Evolutionary conservation across 345 rosid species (phyloP).

Genomic region (Salix koriyanagi): DNA sequence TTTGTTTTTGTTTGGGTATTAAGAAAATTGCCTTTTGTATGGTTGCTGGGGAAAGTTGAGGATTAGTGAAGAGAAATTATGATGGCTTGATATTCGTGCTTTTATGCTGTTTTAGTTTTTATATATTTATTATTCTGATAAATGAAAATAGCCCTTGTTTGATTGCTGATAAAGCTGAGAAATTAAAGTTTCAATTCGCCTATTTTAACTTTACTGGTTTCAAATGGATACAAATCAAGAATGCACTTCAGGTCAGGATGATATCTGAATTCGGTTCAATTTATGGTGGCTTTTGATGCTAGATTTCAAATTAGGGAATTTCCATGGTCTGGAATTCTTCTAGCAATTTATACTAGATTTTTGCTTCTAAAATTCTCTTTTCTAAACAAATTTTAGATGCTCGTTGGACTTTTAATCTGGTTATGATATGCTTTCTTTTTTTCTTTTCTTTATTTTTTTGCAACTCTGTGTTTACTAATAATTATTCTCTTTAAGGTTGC

Average conservation of each 20-base stretch:
- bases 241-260: too few relatives aligned
- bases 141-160: background rate
- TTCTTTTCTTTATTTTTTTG: background rate
- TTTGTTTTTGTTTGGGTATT: conserved; percentile 19
- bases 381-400: background rate
- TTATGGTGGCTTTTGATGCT: background rate
- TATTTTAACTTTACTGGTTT: background rate
- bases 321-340: background rate
- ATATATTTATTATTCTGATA: background rate
- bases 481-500: conserved; percentile 58
- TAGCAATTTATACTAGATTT: background rate
- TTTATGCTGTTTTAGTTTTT: conserved; percentile 4
- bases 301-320: background rate
- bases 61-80: conserved; percentile 20
- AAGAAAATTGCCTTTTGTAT: conserved; percentile 39
- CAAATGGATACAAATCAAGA: background rate
- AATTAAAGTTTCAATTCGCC: background rate
- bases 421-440: background rate
- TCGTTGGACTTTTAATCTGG: background rate
- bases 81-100: conserved; percentile 11
- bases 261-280: background rate
- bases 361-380: too few relatives aligned
- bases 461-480: conserved; percentile 5
- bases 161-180: background rate
- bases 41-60: conserved; percentile 26